These are phyloP conservation scores for Sporothrix luriei DNA, from an alignment of 2,329 filamentous ascomycete genomes.

Conservation along the genomic window DNA sequence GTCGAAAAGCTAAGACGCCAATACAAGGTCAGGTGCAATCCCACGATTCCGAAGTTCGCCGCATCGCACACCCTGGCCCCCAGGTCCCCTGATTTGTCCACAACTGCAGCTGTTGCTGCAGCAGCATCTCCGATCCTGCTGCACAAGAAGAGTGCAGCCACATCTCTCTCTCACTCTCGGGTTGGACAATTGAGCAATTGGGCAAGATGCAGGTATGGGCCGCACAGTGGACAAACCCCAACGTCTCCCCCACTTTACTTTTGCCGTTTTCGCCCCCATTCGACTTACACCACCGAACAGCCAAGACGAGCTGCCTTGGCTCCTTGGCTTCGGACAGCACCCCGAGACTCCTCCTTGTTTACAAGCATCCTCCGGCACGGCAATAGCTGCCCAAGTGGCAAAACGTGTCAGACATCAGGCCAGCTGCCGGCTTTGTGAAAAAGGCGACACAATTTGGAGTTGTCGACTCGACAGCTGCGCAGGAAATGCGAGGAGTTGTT, in stretches of 20 bases:
- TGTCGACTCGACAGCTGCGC: constrained; percentile 8
- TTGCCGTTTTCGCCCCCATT: neutral
- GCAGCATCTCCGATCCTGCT: constrained; percentile 1
- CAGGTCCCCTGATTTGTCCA: neutral
- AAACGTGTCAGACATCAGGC: neutral
- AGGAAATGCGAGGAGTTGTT: neutral
- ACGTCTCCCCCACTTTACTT: neutral
- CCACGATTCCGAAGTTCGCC: neutral
- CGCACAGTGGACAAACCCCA: too few relatives aligned
- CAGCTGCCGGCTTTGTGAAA: neutral
- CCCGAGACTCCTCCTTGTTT: too few relatives aligned
- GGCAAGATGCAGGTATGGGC: too few relatives aligned
- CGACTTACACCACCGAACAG: constrained; percentile 2
- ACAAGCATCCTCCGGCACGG: neutral
- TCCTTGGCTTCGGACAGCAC: neutral
- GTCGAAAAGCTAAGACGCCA: neutral
- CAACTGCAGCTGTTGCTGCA: neutral
- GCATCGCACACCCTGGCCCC: neutral
- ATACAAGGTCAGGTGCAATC: neutral
- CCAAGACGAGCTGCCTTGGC: neutral
- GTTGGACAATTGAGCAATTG: constrained; percentile 4
- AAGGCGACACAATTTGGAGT: neutral
- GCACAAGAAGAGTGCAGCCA: too few relatives aligned
- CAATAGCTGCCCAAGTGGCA: neutral
- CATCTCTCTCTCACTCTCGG: too few relatives aligned